Conservation (phyloP, 495 filamentous ascomycete species). For the Tuber umbilicatum region DNA sequence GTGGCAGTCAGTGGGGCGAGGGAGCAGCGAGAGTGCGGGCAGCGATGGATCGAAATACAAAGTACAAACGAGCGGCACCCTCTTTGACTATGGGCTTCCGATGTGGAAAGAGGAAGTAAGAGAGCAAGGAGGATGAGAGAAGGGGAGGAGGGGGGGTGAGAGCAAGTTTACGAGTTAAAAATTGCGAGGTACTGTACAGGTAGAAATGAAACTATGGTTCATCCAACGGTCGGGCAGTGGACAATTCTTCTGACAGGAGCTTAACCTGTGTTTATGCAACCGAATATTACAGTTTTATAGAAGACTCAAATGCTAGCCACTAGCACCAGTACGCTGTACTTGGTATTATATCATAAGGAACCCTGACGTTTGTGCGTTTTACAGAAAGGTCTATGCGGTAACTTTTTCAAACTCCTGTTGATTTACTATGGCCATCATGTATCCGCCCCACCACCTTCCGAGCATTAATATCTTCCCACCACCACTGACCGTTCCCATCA, state of each 20-base stretch:
- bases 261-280: not conserved
- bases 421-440: not conserved
- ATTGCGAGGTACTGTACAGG: constrained; percentile 1
- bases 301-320: not conserved
- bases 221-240: not conserved
- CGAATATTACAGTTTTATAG: not conserved
- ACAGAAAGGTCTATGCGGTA: not conserved
- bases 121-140: not conserved
- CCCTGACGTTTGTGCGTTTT: not conserved
- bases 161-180: not conserved
- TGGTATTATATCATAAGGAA: not conserved
- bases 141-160: not conserved
- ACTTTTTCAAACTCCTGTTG: not conserved
- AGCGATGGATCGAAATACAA: not conserved
- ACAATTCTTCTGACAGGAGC: not conserved
- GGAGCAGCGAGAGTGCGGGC: not conserved
- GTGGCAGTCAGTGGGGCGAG: not conserved
- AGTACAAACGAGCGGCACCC: not conserved
- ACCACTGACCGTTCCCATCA: not conserved
- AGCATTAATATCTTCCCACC: not conserved
- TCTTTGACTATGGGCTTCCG: not conserved
- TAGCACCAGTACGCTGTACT: not conserved
- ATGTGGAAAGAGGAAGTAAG: not conserved
- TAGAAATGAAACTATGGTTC: not conserved
- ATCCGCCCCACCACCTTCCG: not conserved